Evolutionary conservation across 305 asterid genomes (phyloP).

Genomic region (Solanum hybrid): DNA sequence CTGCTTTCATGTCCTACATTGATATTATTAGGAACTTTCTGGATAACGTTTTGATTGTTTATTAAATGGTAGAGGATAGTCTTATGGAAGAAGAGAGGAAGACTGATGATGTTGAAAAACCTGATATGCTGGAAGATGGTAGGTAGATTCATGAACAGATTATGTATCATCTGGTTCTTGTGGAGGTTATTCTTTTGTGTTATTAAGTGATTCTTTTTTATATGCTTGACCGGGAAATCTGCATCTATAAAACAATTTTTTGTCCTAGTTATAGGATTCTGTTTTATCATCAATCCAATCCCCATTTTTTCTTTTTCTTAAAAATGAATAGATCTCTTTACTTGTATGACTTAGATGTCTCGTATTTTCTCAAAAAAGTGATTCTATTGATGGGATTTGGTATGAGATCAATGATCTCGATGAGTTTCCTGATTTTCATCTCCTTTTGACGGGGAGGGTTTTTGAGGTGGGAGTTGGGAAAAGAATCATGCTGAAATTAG

Average conservation of each 20-base stretch:
- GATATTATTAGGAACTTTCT: neutral
- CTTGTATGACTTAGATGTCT: too few species aligned
- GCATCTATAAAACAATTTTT: neutral
- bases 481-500: neutral
- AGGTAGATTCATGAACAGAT: neutral
- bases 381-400: neutral
- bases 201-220: neutral
- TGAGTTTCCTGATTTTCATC: neutral
- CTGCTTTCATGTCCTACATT: neutral
- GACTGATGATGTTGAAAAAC: neutral
- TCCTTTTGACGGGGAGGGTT: neutral
- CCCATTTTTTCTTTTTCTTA: neutral
- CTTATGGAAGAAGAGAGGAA: slow-evolving; percentile 8
- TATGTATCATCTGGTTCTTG: neutral
- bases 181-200: neutral
- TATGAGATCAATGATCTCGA: neutral
- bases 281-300: neutral
- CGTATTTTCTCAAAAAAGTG: too few species aligned
- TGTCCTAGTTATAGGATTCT: neutral
- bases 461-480: neutral
- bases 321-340: too few species aligned
- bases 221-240: neutral
- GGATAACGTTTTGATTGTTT: slow-evolving; percentile 7
- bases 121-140: slow-evolving; percentile 16
- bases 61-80: slow-evolving; percentile 13